These are phyloP conservation scores for Tetradesmus obliquus DNA, from an alignment of 139 green algal genomes.

Conservation along the genomic window DNA sequence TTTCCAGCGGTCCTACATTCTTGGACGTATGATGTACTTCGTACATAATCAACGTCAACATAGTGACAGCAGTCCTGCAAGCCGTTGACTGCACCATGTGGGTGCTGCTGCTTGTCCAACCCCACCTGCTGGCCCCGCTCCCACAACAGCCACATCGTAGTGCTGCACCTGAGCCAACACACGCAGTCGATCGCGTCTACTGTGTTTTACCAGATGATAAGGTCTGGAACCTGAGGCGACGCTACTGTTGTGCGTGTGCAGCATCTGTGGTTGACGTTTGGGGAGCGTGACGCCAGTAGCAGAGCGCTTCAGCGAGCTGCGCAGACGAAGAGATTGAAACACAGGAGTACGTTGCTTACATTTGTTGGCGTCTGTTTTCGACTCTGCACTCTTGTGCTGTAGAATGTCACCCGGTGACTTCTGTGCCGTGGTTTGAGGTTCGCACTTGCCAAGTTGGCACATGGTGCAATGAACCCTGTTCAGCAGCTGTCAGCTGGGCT, in stretches of 20 bases:
- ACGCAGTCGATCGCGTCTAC: neutral
- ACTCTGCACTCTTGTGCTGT: neutral
- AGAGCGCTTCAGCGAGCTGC: neutral
- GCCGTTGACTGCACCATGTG: neutral
- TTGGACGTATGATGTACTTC: too few relatives aligned
- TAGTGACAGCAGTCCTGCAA: neutral
- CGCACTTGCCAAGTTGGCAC: too few relatives aligned
- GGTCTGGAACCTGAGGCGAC: neutral
- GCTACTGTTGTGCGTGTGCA: neutral
- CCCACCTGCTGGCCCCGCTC: neutral
- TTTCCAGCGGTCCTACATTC: too few relatives aligned
- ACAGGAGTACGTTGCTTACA: too few relatives aligned
- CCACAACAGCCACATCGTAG: slow-evolving; percentile 1
- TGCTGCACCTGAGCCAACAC: neutral
- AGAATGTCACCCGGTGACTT: neutral
- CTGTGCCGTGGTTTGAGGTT: neutral
- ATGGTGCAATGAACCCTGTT: too few relatives aligned
- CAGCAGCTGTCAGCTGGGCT: too few relatives aligned
- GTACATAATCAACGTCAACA: too few relatives aligned
- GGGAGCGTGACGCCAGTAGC: neutral
- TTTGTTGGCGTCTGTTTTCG: neutral
- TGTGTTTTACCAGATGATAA: neutral
- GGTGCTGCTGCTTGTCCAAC: neutral
- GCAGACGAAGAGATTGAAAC: too few relatives aligned
- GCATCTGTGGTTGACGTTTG: neutral